Evolutionary conservation across 2,329 filamentous ascomycete genomes (phyloP), one percentile per base, ranked within the genome.

Genomic region (Knufia fluminis): DNA sequence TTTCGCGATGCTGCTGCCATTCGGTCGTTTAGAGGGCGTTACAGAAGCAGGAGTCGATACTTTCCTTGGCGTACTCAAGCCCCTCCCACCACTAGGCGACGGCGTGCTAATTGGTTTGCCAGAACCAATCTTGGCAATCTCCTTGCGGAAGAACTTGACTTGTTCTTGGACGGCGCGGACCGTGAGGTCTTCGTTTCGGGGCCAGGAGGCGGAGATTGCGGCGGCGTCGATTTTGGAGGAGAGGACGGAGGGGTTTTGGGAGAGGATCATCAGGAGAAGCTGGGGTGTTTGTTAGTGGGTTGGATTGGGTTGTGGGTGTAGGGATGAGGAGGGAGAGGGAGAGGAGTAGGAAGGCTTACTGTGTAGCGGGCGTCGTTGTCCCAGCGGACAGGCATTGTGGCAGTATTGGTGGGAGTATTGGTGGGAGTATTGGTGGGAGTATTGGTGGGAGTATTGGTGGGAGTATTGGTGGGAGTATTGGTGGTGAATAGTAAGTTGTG

Each of bases 251-350:
- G 44, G 31, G 20, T 46, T 39, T 17, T 39, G 45, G 16, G 24
- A 20, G n/a, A 24, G 2, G 14, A 48, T 16, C 24, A 39, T 48
- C 14, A 48, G 23, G n/a, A 48, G 45, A 16, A 48, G 45, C 45
- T 48, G 33, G 10, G n/a, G 35, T 41, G n/a, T 19, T 20, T 4
- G 19, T 41, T 41, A 41, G 38, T 38, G 35, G 6, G 14, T 6
- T 38, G 35, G 14, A 7, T 7, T 38, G 6, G 26, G 26, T 28
- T 6, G 26, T 28, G 26, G 26, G 26, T 28, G 38, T 40, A 22
- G 17, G 17, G n/a, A n/a, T n/a, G n/a, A n/a, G n/a, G n/a, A n/a
- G n/a, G n/a, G n/a, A n/a, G n/a, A n/a, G n/a, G n/a, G n/a, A n/a
- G n/a, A n/a, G n/a, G n/a, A n/a, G 17, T 6, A 19, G 24, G 42